A percentile compares a stretch with the other conserved stretches of the same genome.
Evolutionary conservation across 495 filamentous ascomycete genomes (phyloP).

Genomic region (Xanthoparmelia taractica): DNA sequence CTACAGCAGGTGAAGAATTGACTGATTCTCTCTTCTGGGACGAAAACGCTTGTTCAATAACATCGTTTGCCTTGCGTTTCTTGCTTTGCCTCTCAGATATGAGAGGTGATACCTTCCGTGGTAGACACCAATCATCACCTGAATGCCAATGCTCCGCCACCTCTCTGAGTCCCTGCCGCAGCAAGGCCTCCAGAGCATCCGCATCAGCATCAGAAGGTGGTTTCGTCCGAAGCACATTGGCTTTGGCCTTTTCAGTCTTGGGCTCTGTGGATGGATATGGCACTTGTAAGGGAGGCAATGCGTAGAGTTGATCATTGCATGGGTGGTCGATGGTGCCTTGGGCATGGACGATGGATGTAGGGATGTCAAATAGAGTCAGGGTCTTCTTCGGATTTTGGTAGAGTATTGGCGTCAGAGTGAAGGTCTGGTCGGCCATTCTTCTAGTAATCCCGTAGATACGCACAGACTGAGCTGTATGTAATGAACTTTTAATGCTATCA

Average conservation of each 20-base stretch:
- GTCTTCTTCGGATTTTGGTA: constrained; percentile 41
- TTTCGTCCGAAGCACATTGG: constrained; percentile 32
- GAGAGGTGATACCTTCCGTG: constrained; percentile 9
- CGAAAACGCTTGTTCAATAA: neutral
- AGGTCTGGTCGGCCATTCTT: constrained; percentile 1
- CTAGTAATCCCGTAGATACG: neutral
- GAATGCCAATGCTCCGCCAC: constrained; percentile 13
- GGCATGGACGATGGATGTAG: constrained; percentile 45
- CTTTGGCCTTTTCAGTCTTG: constrained; percentile 36
- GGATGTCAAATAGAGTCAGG: constrained; percentile 55
- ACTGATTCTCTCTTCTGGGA: neutral
- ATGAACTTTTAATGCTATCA: neutral
- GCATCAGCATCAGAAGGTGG: constrained; percentile 25
- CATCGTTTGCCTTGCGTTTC: constrained; percentile 21
- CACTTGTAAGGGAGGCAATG: constrained; percentile 28
- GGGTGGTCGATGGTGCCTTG: constrained; percentile 16
- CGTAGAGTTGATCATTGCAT: constrained; percentile 26
- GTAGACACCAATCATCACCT: constrained; percentile 20
- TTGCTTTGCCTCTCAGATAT: constrained; percentile 7
- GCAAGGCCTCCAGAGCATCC: constrained; percentile 29
- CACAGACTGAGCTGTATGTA: neutral
- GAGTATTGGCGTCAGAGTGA: constrained; percentile 33
- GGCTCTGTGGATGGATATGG: constrained; percentile 40
- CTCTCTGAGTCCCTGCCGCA: constrained; percentile 26
- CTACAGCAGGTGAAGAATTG: constrained; percentile 25